Base-by-base conservation (phyloP, 1,284 basidiomycete species). In the Crepidotus sp. region DNA sequence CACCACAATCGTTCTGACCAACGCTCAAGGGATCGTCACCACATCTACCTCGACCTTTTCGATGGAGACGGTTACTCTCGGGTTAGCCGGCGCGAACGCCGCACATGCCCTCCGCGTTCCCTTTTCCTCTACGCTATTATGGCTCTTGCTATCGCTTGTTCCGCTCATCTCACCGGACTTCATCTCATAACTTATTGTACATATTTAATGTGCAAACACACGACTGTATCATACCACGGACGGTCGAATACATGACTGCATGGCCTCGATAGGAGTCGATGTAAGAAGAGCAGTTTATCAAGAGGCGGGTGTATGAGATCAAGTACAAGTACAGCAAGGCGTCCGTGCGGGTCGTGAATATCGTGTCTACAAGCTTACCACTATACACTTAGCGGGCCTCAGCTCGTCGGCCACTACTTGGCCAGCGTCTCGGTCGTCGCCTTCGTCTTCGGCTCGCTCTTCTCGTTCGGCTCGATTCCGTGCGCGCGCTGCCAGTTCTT, bases 1-100 rank as follows among this genome's bases (percentile, higher is more conserved):
- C 24, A 63, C 64, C 19, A 76, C 74, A 0, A 54, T 75, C 21
- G 59, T 68, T 8, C 45, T 66, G 17, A 78, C 77, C 1, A 60
- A 76, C 40, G 52, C 67, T 6, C 58, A 59, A 44, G 76, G 76
- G 10, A 46, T 58, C 6, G 35, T 72, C 2, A 57, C 64, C 0
- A 77, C 73, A 3, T 63, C 68, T 0, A 69, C 68, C 6, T 72
- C 68, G 19, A 66, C 66, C 9, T 48, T 65, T n/a, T 54, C 59
- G 4, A 49, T 62, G 40, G 60, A 69, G 1, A 57, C 65, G n/a
- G 62, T 70, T 3, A 62, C 64, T 5, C 62, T 80, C 8, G 78
- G 78, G 6, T 52, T 69, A 8, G 74, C 76, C 11, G 71, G 69
- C 27, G 67, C 62, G 62, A 66, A 22, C 43, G 35, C 43, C 11